These are phyloP conservation scores for Coemansia sp. DNA, from an alignment of 192 early-diverging fungal genomes.

Conservation along the genomic window DNA sequence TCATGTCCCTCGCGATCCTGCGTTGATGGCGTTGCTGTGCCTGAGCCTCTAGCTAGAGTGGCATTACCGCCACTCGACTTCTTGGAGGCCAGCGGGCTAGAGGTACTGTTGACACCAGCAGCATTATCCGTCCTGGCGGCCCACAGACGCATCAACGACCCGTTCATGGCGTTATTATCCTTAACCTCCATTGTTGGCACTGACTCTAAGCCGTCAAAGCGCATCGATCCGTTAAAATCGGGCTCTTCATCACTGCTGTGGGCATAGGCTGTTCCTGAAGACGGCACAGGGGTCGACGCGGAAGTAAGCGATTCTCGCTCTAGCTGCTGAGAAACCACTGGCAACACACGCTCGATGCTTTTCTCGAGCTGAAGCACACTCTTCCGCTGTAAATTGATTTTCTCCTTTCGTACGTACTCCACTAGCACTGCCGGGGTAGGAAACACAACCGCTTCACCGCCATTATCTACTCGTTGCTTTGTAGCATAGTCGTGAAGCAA, in stretches of 20 bases:
- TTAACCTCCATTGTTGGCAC: slow-evolving; percentile 48
- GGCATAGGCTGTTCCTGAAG: neutral
- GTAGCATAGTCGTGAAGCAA: slow-evolving; percentile 23
- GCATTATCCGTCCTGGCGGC: slow-evolving; percentile 18
- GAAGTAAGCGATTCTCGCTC: slow-evolving; percentile 5
- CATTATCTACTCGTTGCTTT: slow-evolving; percentile 21
- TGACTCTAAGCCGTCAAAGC: slow-evolving; percentile 32
- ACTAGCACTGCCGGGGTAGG: slow-evolving; percentile 28
- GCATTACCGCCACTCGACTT: neutral
- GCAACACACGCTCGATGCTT: slow-evolving; percentile 42
- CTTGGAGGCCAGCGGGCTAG: neutral
- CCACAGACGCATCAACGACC: slow-evolving; percentile 48
- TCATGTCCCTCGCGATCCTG: neutral
- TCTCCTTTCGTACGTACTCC: slow-evolving; percentile 31
- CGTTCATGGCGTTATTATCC: slow-evolving; percentile 46
- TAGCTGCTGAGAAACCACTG: slow-evolving; percentile 24
- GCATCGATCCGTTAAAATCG: slow-evolving; percentile 23
- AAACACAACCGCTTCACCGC: slow-evolving; percentile 6
- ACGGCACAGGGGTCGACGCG: neutral
- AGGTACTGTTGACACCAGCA: neutral
- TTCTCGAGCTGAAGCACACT: slow-evolving; percentile 24
- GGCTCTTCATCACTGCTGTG: slow-evolving; percentile 35
- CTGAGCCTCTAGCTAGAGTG: neutral
- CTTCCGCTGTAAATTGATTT: slow-evolving; percentile 23
- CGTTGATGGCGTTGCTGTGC: slow-evolving; percentile 1